phyloP scores from a whole-genome alignment of 2,329 filamentous ascomycete species.

The Hirsutella rhossiliensis region DNA sequence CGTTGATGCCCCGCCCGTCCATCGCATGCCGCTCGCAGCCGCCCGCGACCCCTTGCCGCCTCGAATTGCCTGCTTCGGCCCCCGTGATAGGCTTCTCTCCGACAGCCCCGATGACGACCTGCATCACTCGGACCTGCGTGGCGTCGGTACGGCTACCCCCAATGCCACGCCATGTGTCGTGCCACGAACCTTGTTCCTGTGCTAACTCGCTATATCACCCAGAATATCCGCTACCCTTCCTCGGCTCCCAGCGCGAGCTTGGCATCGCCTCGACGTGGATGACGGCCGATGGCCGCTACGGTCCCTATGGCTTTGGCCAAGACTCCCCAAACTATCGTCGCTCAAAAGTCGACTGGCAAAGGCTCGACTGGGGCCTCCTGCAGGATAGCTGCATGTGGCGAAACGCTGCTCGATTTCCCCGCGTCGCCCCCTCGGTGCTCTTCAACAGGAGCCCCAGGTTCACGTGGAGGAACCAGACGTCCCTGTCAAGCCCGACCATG shows the following conservation, averaged over 20 bases:
- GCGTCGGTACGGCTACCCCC: not conserved
- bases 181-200: not conserved
- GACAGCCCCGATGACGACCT: constrained; percentile 4
- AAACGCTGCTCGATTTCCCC: constrained; percentile 38
- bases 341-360: constrained; percentile 16
- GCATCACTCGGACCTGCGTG: not conserved
- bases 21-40: not conserved
- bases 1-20: not conserved
- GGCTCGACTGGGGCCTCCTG: constrained; percentile 20
- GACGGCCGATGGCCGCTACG: constrained; percentile 14
- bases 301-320: constrained; percentile 17
- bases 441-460: constrained; percentile 8
- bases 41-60: not conserved
- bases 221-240: constrained; percentile 15
- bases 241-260: constrained; percentile 17
- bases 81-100: constrained; percentile 24
- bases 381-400: constrained; percentile 26
- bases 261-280: constrained; percentile 18
- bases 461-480: constrained; percentile 7
- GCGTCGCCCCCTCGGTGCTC: constrained; percentile 1
- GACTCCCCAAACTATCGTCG: constrained; percentile 12
- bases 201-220: not conserved
- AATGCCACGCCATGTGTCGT: not conserved
- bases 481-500: constrained; percentile 1
- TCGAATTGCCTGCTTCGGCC: constrained; percentile 16